Base-by-base conservation (phyloP, 1,139 yeast genomes). In the Nakaseomyces kungkrabaensis region DNA sequence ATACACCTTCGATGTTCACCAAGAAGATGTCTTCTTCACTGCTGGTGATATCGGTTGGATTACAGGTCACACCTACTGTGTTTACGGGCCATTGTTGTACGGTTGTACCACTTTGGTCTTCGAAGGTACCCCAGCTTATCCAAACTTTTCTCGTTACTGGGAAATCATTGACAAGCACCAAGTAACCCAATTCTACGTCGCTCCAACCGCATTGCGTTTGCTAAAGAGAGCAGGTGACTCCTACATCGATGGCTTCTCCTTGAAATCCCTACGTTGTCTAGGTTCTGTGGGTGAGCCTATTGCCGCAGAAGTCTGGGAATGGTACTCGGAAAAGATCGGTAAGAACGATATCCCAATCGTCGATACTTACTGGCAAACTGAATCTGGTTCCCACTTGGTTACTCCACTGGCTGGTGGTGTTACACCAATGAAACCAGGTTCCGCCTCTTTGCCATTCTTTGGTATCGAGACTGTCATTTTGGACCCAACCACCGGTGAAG, bases 251-350 rank as follows among this genome's bases (percentile, higher is more conserved):
- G 75, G 78, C 31, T 80, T 73, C 65, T 83, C 85, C 58, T 73
- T 86, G 62, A 74, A 78, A 49, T 76, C 88, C 3, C 61, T 86
- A 54, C 76, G 95, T 62, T 81, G 80, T 34, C 74, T 86, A 53
- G 96, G 95, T 26, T 82, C 94, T 10, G 96, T 86, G 45, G 96
- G 96, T 65, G 96, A 86, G 68, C 96, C 96, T 55, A 86, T 86
- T 68, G 94, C 95, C 36, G 87, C 90, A 43, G 96, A 86, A 64
- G 89, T 86, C 51, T 86, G 96, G 96, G 88, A 84, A 64, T 86
- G 96, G 96, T 86, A 85, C 68, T 81, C 81, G 61, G 87, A 84
- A 56, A 74, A 81, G 57, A 79, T 86, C 60, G 96, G 95, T 59
- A 76, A 85, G 60, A 79, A 78, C 45, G 76, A 82, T 66, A 83